These are phyloP conservation scores for Cladophialophora immunda DNA, from an alignment of 2,329 filamentous ascomycete species.

Conservation along the genomic window DNA sequence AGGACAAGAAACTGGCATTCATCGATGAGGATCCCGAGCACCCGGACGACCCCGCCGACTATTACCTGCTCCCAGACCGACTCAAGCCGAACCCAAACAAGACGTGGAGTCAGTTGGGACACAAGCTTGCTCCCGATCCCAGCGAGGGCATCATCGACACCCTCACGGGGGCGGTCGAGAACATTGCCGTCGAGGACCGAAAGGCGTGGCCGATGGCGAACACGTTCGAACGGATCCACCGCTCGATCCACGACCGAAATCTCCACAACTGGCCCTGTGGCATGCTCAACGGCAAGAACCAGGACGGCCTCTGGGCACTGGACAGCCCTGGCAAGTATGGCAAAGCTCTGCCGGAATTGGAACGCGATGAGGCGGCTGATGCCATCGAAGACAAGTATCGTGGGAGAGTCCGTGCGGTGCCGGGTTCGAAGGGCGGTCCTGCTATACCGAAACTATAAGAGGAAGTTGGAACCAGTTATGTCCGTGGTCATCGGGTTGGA, in stretches of 20 bases:
- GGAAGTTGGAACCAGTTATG: no score
- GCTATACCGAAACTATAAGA: conserved; percentile 41
- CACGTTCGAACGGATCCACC: conserved; percentile 28
- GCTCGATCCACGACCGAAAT: conserved; percentile 29
- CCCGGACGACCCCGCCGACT: conserved; percentile 23
- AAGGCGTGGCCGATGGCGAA: conserved; percentile 25
- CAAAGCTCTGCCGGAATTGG: conserved; percentile 21
- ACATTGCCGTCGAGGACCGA: conserved; percentile 20
- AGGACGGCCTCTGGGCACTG: conserved; percentile 12
- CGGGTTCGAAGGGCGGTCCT: conserved; percentile 24
- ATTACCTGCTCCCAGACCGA: conserved; percentile 30
- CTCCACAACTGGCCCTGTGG: conserved; percentile 21
- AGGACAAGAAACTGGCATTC: conserved; percentile 33
- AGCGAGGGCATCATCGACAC: conserved; percentile 9
- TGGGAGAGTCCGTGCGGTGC: conserved; percentile 22
- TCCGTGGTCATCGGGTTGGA: no score
- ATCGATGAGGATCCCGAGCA: conserved; percentile 27
- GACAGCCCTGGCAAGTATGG: neutral
- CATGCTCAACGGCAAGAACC: conserved; percentile 18
- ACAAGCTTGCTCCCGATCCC: conserved; percentile 15
- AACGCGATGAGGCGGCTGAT: conserved; percentile 25
- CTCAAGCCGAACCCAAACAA: conserved; percentile 26
- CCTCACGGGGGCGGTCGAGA: neutral
- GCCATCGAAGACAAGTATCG: conserved; percentile 31
- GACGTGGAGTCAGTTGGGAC: conserved; percentile 17